Conservation (phyloP, 1,139 yeast species). For the Magnusiomyces suaveolens region DNA sequence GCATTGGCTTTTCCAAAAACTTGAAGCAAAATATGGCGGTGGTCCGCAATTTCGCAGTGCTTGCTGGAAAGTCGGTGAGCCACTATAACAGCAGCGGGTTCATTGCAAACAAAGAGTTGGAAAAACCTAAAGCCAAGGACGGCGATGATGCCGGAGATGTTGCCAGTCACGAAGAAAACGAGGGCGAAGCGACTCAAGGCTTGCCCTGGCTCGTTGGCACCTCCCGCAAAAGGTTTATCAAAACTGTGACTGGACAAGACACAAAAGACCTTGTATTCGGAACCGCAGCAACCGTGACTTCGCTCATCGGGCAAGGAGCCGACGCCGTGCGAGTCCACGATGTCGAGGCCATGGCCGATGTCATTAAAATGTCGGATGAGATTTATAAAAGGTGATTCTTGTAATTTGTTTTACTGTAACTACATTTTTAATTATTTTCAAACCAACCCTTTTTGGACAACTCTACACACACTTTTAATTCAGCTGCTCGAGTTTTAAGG, state of each 20-base stretch:
- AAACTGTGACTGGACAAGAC: constrained; percentile 41
- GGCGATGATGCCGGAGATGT: not conserved
- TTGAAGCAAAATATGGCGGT: constrained; percentile 56
- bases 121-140: too few relatives aligned
- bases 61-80: constrained; percentile 12
- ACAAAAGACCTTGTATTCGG: constrained; percentile 53
- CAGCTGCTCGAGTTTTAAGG: too few relatives aligned
- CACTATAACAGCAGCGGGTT: not conserved
- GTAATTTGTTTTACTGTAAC: not conserved
- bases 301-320: constrained; percentile 63
- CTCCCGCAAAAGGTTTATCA: constrained; percentile 79
- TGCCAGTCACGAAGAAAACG: not conserved
- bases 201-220: constrained; percentile 75
- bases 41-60: constrained; percentile 41
- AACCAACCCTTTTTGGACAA: too few relatives aligned
- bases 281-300: constrained; percentile 66
- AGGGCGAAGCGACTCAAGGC: constrained; percentile 21
- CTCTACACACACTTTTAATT: too few relatives aligned
- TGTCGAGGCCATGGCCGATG: constrained; percentile 55
- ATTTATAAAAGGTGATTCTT: constrained; percentile 40
- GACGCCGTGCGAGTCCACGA: constrained; percentile 90
- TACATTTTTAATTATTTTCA: too few relatives aligned
- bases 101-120: not conserved
- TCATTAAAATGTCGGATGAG: constrained; percentile 65
- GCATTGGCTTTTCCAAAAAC: constrained; percentile 85